phyloP scores from a whole-genome alignment of 2,329 filamentous ascomycete genomes.

The Epichloe baconii region DNA sequence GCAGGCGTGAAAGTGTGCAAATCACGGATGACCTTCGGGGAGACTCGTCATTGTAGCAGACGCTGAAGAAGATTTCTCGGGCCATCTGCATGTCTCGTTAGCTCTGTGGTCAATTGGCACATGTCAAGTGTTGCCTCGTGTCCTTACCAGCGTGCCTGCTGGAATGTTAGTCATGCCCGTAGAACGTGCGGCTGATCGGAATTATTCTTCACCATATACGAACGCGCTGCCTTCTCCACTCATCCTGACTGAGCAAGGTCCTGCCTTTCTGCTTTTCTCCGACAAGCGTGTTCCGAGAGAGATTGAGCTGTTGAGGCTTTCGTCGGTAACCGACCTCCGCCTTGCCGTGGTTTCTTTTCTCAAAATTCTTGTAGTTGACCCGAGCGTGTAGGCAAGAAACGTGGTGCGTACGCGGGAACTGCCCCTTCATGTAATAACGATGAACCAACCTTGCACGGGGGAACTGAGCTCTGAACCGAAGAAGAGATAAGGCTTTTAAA shows the following conservation, averaged over 20 bases:
- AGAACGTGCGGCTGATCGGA: background rate
- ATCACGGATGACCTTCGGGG: slow-evolving; percentile 35
- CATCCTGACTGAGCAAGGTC: slow-evolving; percentile 16
- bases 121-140: background rate
- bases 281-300: no score
- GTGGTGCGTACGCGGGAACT: no score
- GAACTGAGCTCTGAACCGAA: no score
- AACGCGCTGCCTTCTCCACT: slow-evolving; percentile 35
- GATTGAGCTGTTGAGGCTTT: no score
- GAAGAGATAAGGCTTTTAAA: no score
- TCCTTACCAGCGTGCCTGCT: slow-evolving; percentile 24
- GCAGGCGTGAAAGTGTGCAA: slow-evolving; percentile 59
- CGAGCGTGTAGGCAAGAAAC: no score
- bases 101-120: slow-evolving; percentile 7
- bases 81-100: slow-evolving; percentile 47
- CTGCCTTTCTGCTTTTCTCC: no score
- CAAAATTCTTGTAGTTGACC: no score
- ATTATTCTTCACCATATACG: slow-evolving; percentile 37
- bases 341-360: no score
- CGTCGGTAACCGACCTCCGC: no score
- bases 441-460: no score
- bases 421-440: no score
- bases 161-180: slow-evolving; percentile 3
- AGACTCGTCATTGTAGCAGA: slow-evolving; percentile 52
- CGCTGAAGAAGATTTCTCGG: slow-evolving; percentile 72